Conservation (phyloP, 169 alveolate species). For the Cryptosporidium muris region DNA sequence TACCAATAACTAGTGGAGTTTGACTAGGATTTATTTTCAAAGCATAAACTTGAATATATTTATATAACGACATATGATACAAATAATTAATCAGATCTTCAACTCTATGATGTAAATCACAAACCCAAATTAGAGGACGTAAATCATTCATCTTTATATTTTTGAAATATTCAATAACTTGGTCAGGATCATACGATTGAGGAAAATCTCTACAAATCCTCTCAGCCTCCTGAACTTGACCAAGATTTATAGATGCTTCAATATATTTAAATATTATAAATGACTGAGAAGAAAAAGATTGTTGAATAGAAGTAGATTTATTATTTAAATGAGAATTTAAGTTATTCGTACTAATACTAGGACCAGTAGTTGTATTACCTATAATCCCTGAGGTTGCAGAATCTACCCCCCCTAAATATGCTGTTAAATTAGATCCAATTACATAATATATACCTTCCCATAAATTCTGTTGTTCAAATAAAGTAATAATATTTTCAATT, state of each 20-base stretch:
- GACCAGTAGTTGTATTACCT: background rate
- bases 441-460: slow-evolving; percentile 71
- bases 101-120: slow-evolving; percentile 97
- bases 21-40: slow-evolving; percentile 95
- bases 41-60: slow-evolving; percentile 97
- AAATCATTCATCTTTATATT: slow-evolving; percentile 96
- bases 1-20: slow-evolving; percentile 97
- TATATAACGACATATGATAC: slow-evolving; percentile 93
- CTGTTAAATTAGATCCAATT: slow-evolving; percentile 48
- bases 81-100: slow-evolving; percentile 97
- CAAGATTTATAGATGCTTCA: slow-evolving; percentile 96
- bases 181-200: slow-evolving; percentile 94
- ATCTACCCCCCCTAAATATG: slow-evolving; percentile 13
- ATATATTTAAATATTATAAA: slow-evolving; percentile 89
- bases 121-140: slow-evolving; percentile 97
- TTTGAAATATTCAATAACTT: slow-evolving; percentile 95
- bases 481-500: slow-evolving; percentile 85
- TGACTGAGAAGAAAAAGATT: slow-evolving; percentile 63
- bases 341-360: slow-evolving; percentile 21
- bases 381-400: slow-evolving; percentile 4
- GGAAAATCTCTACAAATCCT: slow-evolving; percentile 93
- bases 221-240: slow-evolving; percentile 95
- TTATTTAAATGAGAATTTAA: slow-evolving; percentile 84
- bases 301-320: slow-evolving; percentile 80
- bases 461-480: slow-evolving; percentile 81